Evolutionary conservation across 2,329 filamentous ascomycete species (phyloP).

Genomic region (Colletotrichum caudatum): DNA sequence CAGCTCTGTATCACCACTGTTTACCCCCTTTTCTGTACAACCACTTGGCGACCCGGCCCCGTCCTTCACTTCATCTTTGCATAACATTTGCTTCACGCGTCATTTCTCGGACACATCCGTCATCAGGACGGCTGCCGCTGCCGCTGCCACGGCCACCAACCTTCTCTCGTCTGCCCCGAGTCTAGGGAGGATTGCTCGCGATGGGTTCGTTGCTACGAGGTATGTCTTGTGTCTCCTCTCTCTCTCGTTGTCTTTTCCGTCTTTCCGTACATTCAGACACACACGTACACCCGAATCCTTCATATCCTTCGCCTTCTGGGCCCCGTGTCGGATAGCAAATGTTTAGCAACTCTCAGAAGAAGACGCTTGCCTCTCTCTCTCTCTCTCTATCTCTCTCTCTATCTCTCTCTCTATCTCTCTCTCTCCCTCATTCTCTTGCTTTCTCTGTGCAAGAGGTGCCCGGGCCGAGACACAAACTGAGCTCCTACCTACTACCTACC

Average conservation of each 20-base stretch:
- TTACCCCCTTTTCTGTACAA: neutral
- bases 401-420: too few species aligned
- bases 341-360: neutral
- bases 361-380: neutral
- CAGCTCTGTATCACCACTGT: constrained; percentile 14
- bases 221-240: neutral
- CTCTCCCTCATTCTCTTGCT: too few species aligned
- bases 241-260: neutral
- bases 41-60: neutral
- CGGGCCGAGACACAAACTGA: neutral
- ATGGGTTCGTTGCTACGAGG: constrained; percentile 19
- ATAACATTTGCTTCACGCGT: constrained; percentile 28
- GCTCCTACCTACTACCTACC: neutral
- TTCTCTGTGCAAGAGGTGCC: neutral
- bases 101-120: constrained; percentile 17
- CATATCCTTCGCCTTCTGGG: neutral
- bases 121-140: neutral
- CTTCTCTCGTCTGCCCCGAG: constrained; percentile 14
- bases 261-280: neutral
- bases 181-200: constrained; percentile 12
- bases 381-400: too few species aligned
- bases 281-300: neutral
- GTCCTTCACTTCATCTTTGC: constrained; percentile 18
- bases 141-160: neutral
- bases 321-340: constrained; percentile 18